A percentile compares a stretch with the other conserved stretches of the same genome.
Evolutionary conservation across 2,329 filamentous ascomycete genomes (phyloP).

Genomic region (Emmonsiellopsis sp.): DNA sequence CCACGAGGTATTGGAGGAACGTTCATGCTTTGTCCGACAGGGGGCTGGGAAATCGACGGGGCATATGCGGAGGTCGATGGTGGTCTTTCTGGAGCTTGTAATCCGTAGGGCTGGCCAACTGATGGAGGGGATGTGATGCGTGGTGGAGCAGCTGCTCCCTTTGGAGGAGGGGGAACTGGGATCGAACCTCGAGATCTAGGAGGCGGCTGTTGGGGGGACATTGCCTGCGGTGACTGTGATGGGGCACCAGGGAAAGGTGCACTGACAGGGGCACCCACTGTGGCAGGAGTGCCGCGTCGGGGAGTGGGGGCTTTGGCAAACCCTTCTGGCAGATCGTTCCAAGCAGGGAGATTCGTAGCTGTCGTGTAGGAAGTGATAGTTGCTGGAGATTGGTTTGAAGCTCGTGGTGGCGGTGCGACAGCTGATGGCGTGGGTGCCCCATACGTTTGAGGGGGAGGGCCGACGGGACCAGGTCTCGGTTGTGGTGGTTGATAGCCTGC

Average conservation of each 20-base stretch:
- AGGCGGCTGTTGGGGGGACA: slow-evolving; percentile 46
- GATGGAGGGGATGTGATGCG: slow-evolving; percentile 66
- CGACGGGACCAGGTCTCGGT: slow-evolving; percentile 28
- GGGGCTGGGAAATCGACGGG: slow-evolving; percentile 42
- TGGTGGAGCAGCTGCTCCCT: slow-evolving; percentile 34
- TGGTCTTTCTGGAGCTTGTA: slow-evolving; percentile 41
- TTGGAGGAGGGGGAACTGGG: slow-evolving; percentile 34
- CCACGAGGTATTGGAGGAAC: slow-evolving; percentile 57
- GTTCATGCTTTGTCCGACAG: slow-evolving; percentile 24
- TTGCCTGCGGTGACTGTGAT: slow-evolving; percentile 11
- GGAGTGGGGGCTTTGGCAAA: slow-evolving; percentile 64
- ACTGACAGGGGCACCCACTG: slow-evolving; percentile 51
- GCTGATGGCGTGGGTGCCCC: slow-evolving; percentile 33
- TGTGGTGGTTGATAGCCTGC: slow-evolving; percentile 50
- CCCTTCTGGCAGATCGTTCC: slow-evolving; percentile 88
- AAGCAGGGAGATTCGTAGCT: slow-evolving; percentile 64
- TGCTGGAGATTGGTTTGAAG: slow-evolving; percentile 56
- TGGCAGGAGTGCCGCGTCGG: slow-evolving; percentile 64
- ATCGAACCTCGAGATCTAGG: slow-evolving; percentile 43
- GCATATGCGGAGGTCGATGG: slow-evolving; percentile 55
- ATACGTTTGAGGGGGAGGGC: slow-evolving; percentile 21
- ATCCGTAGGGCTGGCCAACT: slow-evolving; percentile 42
- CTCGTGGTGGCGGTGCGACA: slow-evolving; percentile 54
- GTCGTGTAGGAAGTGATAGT: slow-evolving; percentile 56
- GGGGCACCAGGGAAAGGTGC: slow-evolving; percentile 62